These are phyloP conservation scores for Penicillium sp. DNA, from an alignment of 2,329 filamentous ascomycete species.

Conservation along the genomic window DNA sequence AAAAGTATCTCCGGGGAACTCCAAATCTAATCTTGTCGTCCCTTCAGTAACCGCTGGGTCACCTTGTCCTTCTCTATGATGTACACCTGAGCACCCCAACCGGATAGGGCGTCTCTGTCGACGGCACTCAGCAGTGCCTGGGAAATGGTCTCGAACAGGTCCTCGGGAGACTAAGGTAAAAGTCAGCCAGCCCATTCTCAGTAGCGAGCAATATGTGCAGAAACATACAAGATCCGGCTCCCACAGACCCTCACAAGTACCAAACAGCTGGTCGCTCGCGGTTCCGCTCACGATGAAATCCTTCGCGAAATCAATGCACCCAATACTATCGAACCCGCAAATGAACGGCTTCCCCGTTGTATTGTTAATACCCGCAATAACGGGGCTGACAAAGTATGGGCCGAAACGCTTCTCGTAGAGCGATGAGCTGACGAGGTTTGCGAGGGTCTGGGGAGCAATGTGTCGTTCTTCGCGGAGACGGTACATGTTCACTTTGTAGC, in stretches of 20 bases:
- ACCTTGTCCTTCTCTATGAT: slow-evolving; percentile 99
- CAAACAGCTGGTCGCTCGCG: slow-evolving; percentile 95
- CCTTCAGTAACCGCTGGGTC: slow-evolving; percentile 97
- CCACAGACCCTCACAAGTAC: slow-evolving; percentile 97
- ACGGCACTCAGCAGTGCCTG: slow-evolving; percentile 95
- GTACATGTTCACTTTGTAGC: slow-evolving; percentile 99
- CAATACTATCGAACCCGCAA: slow-evolving; percentile 98
- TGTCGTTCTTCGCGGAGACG: slow-evolving; percentile 95
- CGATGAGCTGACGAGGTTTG: slow-evolving; percentile 88
- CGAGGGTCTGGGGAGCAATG: slow-evolving; percentile 93
- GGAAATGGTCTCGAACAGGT: slow-evolving; percentile 97
- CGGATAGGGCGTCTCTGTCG: slow-evolving; percentile 93
- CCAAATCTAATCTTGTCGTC: slow-evolving; percentile 78
- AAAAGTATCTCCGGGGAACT: slow-evolving; percentile 17
- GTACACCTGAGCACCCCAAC: slow-evolving; percentile 98
- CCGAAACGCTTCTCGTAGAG: slow-evolving; percentile 97
- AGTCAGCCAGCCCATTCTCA: slow-evolving; percentile 7
- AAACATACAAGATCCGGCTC: slow-evolving; percentile 87
- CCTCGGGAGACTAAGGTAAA: slow-evolving; percentile 68
- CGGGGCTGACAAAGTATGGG: slow-evolving; percentile 93
- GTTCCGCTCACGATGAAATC: slow-evolving; percentile 99
- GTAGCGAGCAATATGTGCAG: not conserved
- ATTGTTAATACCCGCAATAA: slow-evolving; percentile 92
- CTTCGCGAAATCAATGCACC: slow-evolving; percentile 99
- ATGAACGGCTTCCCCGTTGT: slow-evolving; percentile 96